Percentiles rank a stretch among this genome's conserved stretches.
Conservation (phyloP, 371 early-diverging fungal species). For the Mucor plumbeus region DNA sequence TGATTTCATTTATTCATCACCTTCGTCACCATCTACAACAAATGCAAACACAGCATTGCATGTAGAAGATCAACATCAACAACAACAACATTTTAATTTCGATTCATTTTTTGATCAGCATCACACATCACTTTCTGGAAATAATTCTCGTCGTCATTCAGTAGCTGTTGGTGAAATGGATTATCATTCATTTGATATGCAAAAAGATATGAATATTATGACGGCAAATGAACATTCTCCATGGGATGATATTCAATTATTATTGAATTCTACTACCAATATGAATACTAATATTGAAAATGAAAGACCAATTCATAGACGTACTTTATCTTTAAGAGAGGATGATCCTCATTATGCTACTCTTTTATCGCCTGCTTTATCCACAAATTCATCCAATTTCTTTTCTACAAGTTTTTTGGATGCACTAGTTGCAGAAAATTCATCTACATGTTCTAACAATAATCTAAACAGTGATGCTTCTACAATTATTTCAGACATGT, state of each 20-base stretch:
- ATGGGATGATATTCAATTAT: conserved; percentile 28
- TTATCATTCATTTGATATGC: conserved; percentile 24
- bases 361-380: conserved; percentile 35
- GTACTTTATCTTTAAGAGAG: conserved; percentile 46
- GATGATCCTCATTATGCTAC: conserved; percentile 15
- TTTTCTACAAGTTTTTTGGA: conserved; percentile 69
- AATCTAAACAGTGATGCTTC: conserved; percentile 1
- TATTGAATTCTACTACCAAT: conserved; percentile 17
- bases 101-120: conserved; percentile 14
- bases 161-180: conserved; percentile 31
- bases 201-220: conserved; percentile 19
- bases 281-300: neutral
- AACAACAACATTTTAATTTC: conserved; percentile 14
- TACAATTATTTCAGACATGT: conserved; percentile 41
- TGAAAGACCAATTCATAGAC: conserved; percentile 25
- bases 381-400: conserved; percentile 62
- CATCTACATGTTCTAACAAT: neutral
- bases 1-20: conserved; percentile 37
- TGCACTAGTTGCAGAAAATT: conserved; percentile 50
- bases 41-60: conserved; percentile 2
- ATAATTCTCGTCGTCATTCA: conserved; percentile 20
- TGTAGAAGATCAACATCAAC: conserved; percentile 22
- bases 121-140: conserved; percentile 9
- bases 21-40: conserved; percentile 33
- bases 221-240: conserved; percentile 10